Evolutionary conservation across 805 yeast species (phyloP).

Genomic region (Brettanomyces naardenensis): DNA sequence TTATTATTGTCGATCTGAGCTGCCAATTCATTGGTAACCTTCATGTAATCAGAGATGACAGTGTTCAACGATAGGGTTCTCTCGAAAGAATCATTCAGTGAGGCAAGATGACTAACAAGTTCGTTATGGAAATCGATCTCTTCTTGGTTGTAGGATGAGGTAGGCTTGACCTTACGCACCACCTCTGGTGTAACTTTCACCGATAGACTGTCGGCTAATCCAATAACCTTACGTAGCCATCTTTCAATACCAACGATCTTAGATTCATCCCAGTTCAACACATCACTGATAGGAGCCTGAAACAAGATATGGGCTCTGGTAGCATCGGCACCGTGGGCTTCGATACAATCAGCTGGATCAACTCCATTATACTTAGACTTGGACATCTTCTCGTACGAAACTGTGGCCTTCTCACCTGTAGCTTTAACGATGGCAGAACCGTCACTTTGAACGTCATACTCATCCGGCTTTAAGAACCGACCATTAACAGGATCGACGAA

Average conservation of each 20-base stretch:
- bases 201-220: constrained; percentile 19
- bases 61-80: constrained; percentile 66
- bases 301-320: constrained; percentile 89
- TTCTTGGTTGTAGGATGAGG: constrained; percentile 20
- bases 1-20: constrained; percentile 29
- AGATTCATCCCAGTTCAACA: constrained; percentile 81
- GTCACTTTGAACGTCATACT: constrained; percentile 38
- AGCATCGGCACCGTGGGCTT: constrained; percentile 83
- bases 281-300: constrained; percentile 82
- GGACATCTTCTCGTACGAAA: constrained; percentile 88
- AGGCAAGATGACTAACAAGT: constrained; percentile 36
- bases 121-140: constrained; percentile 57
- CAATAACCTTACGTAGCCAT: constrained; percentile 64
- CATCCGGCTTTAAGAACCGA: constrained; percentile 71
- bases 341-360: constrained; percentile 74
- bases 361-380: constrained; percentile 94
- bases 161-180: constrained; percentile 10
- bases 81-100: constrained; percentile 54
- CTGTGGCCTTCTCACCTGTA: constrained; percentile 42
- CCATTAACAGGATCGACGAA: constrained; percentile 65
- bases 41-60: constrained; percentile 85
- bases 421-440: constrained; percentile 38
- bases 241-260: constrained; percentile 83
- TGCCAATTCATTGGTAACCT: constrained; percentile 49
- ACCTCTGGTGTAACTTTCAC: constrained; percentile 3